Evolutionary conservation across 148 eudicot genomes (phyloP), one percentile per base, ranked within the genome.

Genomic region (Pouteria glomerata): DNA sequence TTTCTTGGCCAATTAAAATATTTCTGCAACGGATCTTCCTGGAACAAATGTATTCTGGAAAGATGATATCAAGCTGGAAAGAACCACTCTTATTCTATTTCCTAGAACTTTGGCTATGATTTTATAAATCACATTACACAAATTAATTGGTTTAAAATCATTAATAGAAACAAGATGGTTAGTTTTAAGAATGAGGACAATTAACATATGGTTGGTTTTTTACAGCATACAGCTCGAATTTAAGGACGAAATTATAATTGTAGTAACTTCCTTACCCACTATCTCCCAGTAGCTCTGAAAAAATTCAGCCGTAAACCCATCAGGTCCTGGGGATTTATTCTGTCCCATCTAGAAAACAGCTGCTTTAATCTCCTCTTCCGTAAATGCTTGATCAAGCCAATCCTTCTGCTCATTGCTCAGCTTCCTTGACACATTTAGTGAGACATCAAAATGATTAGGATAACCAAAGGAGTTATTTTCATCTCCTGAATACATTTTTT

Each of bases 201-300:
- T 1, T 1, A 19, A 19, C 1, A 27, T 52, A 4, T 0, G 1
- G 26, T 52, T 52, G 12, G 23, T 3, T 0, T 52, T 11, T 5
- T n/a, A 6, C 2, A 21, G n/a, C n/a, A n/a, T n/a, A n/a, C 11
- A 5, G 23, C 8, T 0, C 1, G 1, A 11, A 24, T 0, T 5
- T 1, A 5, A 1, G 1, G 8, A 52, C n/a, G 27, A 52, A 52
- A 1, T 52, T 0, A 52, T 27, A 5, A 27, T 27, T 7, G 0
- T 3, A 4, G 1, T 4, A 1, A 21, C 7, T 0, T 4, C 4
- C 0, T 1, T 11, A 0, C 26, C 26, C 1, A 52, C 57, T 0
- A 0, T 21, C 6, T 52, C 10, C 57, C 57, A 52, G 0, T 52
- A 52, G 0, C 1, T n/a, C 0, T 52, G 57, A 12, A 4, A 52